phyloP scores from a whole-genome alignment of 768 basidiomycete species.

The Tremella mesenterica region DNA sequence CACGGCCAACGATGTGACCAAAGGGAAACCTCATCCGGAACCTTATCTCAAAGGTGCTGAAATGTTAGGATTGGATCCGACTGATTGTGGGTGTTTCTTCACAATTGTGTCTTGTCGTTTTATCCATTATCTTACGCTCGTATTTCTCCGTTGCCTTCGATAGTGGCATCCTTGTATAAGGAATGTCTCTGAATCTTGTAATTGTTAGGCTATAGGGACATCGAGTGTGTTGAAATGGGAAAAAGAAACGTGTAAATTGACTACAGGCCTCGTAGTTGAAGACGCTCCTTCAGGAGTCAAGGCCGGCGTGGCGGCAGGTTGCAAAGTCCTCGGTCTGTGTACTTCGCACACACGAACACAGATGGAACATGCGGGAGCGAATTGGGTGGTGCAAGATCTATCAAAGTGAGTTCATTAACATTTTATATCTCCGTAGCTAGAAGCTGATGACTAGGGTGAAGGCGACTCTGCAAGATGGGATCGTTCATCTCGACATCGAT shows the following conservation, averaged over 20 bases:
- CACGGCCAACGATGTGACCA: constrained; percentile 63
- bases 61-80: constrained; percentile 53
- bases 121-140: background rate
- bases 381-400: constrained; percentile 63
- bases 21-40: constrained; percentile 80
- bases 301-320: constrained; percentile 67
- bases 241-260: background rate
- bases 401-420: constrained; percentile 2
- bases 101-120: no score
- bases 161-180: background rate
- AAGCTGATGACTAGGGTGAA: constrained; percentile 4
- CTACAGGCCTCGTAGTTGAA: constrained; percentile 62
- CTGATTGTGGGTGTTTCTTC: constrained; percentile 53
- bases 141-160: background rate
- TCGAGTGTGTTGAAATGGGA: background rate
- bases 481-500: constrained; percentile 1
- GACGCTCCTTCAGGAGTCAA: constrained; percentile 78
- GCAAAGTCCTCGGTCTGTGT: constrained; percentile 69
- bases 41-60: constrained; percentile 74
- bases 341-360: constrained; percentile 61
- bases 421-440: background rate
- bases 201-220: no score
- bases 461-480: background rate
- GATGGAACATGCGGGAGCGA: constrained; percentile 53
- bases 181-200: no score